These are phyloP conservation scores for Boletus eberwhitei DNA, from an alignment of 768 basidiomycete species.

Conservation along the genomic window DNA sequence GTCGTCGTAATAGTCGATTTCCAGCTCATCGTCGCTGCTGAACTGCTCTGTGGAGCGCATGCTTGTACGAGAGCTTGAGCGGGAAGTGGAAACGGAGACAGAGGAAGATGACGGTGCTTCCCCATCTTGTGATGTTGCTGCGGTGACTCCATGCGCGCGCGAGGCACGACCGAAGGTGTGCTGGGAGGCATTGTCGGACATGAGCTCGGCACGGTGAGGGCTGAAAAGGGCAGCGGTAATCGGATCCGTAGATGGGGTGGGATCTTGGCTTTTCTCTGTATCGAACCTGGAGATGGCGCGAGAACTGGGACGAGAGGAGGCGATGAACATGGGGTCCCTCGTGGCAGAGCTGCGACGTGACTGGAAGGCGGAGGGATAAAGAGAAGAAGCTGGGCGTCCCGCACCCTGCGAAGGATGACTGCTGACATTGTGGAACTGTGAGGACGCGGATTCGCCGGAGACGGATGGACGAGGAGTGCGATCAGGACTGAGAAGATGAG, in stretches of 20 bases:
- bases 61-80: constrained; percentile 32
- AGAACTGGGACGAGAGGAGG: constrained; percentile 2
- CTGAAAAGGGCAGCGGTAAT: constrained; percentile 19
- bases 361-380: constrained; percentile 10
- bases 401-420: constrained; percentile 34
- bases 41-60: constrained; percentile 37
- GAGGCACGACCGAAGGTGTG: constrained; percentile 50
- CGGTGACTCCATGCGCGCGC: constrained; percentile 18
- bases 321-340: background rate
- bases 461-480: constrained; percentile 46
- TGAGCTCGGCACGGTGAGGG: constrained; percentile 24
- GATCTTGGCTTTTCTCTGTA: constrained; percentile 37
- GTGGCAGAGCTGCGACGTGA: constrained; percentile 15
- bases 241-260: constrained; percentile 33
- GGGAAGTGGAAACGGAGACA: constrained; percentile 39
- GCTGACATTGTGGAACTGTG: constrained; percentile 17
- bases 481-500: constrained; percentile 31
- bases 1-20: constrained; percentile 39
- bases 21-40: constrained; percentile 48
- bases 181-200: constrained; percentile 44
- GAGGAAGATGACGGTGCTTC: constrained; percentile 41
- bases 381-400: constrained; percentile 25
- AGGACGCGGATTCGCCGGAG: constrained; percentile 16
- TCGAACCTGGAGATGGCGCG: constrained; percentile 19
- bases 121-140: constrained; percentile 23